A percentile compares a stretch with the other conserved stretches of the same genome.
Evolutionary conservation across 2,329 filamentous ascomycete species (phyloP).

Genomic region (Aspergillus luchuensis): DNA sequence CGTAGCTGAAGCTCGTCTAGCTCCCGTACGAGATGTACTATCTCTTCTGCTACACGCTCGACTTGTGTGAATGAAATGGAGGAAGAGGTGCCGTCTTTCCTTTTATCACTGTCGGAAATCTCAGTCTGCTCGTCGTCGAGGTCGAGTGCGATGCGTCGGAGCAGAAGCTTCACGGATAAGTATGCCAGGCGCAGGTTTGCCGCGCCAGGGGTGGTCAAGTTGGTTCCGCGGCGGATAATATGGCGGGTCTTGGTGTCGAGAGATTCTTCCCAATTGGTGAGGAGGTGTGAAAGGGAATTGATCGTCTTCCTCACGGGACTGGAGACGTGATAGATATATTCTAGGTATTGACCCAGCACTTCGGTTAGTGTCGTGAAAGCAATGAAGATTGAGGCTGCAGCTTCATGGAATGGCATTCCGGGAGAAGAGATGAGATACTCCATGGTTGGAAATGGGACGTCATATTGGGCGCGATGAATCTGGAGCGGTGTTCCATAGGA

Average conservation of each 20-base stretch:
- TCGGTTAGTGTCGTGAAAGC: conserved; percentile 51
- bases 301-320: conserved; percentile 24
- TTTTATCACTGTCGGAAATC: not conserved
- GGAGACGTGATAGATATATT: conserved; percentile 38
- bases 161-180: conserved; percentile 51
- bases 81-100: conserved; percentile 5
- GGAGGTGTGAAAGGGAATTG: conserved; percentile 39
- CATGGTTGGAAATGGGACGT: conserved; percentile 50
- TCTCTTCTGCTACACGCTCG: conserved; percentile 52
- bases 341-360: conserved; percentile 41
- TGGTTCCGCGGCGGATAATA: conserved; percentile 47
- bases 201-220: conserved; percentile 48
- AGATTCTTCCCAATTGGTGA: conserved; percentile 51
- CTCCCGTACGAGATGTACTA: conserved; percentile 52
- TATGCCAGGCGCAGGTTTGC: conserved; percentile 57
- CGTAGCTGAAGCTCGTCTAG: conserved; percentile 47
- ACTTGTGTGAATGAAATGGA: conserved; percentile 45
- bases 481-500: conserved; percentile 57
- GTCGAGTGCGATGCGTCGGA: conserved; percentile 53
- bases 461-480: conserved; percentile 49
- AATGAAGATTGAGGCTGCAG: conserved; percentile 47
- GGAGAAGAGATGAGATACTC: conserved; percentile 35
- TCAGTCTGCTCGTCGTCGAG: conserved; percentile 30
- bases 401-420: conserved; percentile 18
- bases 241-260: conserved; percentile 42